Conservation (phyloP, 2,329 filamentous ascomycete species). For the Aspergillus unguis region DNA sequence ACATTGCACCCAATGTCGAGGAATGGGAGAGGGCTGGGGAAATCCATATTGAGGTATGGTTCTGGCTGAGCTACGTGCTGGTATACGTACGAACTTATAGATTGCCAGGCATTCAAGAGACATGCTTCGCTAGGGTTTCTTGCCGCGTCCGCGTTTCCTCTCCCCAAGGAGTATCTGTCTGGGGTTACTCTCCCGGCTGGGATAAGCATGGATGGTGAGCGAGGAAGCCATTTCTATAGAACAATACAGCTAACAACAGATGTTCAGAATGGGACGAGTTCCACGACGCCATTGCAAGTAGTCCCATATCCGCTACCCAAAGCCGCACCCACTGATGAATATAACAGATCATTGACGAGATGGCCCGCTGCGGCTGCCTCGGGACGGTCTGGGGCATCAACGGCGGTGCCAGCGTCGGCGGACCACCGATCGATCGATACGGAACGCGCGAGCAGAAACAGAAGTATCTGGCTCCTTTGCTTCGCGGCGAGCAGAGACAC, state of each 20-base stretch:
- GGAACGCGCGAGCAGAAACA: background rate
- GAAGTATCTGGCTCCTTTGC: background rate
- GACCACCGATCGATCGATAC: background rate
- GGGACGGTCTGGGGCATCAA: background rate
- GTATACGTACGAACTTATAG: background rate
- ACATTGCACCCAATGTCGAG: background rate
- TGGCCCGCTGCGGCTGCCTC: background rate
- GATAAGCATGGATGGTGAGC: background rate
- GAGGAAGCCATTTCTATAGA: too few species aligned
- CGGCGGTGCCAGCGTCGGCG: background rate
- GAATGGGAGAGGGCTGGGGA: background rate
- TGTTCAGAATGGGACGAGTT: background rate
- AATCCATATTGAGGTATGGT: background rate
- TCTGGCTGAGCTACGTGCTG: background rate
- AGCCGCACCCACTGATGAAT: background rate
- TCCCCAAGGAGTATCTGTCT: background rate
- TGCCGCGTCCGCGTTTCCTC: background rate
- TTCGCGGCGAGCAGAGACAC: background rate
- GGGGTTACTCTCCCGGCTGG: background rate
- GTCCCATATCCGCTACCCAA: accelerated
- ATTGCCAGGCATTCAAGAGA: background rate
- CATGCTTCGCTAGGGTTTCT: background rate
- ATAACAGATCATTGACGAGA: background rate
- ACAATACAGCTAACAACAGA: background rate
- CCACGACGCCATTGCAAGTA: background rate